These are phyloP conservation scores for Phalaenopsis aphrodite DNA, from an alignment of 106 monocot species.

Conservation along the genomic window DNA sequence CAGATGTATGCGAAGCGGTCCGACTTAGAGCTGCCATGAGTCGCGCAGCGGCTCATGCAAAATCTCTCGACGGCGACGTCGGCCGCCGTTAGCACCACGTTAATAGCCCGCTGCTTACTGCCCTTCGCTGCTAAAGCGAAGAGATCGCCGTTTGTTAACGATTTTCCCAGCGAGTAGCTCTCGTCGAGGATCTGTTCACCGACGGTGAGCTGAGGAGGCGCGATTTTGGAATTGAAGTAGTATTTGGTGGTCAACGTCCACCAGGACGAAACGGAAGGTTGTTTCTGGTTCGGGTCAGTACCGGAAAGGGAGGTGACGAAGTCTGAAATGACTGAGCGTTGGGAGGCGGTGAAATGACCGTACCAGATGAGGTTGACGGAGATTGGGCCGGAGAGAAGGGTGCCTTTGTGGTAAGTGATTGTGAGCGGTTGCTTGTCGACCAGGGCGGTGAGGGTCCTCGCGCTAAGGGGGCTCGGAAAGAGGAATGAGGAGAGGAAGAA, in stretches of 20 bases:
- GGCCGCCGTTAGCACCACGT: slow-evolving; percentile 31
- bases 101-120: slow-evolving; percentile 16
- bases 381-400: slow-evolving; percentile 49
- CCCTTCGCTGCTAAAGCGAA: slow-evolving; percentile 21
- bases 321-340: slow-evolving; percentile 46
- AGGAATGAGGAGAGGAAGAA: slow-evolving; percentile 3
- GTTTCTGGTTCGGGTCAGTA: neutral
- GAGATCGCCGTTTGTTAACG: slow-evolving; percentile 25
- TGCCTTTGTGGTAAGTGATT: slow-evolving; percentile 49
- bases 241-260: slow-evolving; percentile 42
- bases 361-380: slow-evolving; percentile 60
- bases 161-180: slow-evolving; percentile 24
- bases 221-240: slow-evolving; percentile 15
- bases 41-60: slow-evolving; percentile 48
- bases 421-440: slow-evolving; percentile 33
- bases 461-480: neutral
- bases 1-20: slow-evolving; percentile 32
- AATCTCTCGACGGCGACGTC: slow-evolving; percentile 56
- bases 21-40: slow-evolving; percentile 14
- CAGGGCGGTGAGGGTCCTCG: slow-evolving; percentile 30
- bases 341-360: slow-evolving; percentile 49
- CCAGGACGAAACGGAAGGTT: slow-evolving; percentile 44
- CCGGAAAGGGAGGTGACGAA: slow-evolving; percentile 45
- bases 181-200: slow-evolving; percentile 38
- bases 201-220: slow-evolving; percentile 17